Base-by-base conservation (phyloP, 495 filamentous ascomycete genomes). In the Xylaria sp. region DNA sequence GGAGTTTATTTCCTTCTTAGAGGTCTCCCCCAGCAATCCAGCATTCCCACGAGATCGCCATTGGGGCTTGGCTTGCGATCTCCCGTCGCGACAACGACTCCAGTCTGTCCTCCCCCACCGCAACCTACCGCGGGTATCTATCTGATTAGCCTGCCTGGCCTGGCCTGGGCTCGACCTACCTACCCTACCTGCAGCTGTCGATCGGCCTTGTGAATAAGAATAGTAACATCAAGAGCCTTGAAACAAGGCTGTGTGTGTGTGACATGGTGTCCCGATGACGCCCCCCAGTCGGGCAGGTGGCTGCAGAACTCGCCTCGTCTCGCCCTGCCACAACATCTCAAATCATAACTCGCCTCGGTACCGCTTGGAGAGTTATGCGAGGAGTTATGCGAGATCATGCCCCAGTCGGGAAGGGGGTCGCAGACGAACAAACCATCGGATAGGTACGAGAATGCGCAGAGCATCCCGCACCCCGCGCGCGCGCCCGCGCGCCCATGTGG, bases 221-320 rank as follows among this genome's bases (percentile, higher is more conserved):
- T 67, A 67, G 64, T 6, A 67, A 41, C 64, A 53, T 7, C 64
- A 29, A 55, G 35, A 14, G 29, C 14, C 55, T 35, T 67, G 64
- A 67, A 67, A 67, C 64, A 67, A 53, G 64, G 64, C 64, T 53
- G 64, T 67, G 64, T 48, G 64, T 53, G 64, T 67, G 64, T 48
- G 64, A 19, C 64, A 53, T 67, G 5, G 29, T 40, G 48, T 53
- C 48, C 19, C 24, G 46, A 37, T 11, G 63, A 66, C n/a, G 31
- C 63, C 24, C 63, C 63, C 46, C 63, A 66, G 44, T 66, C 33
- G 31, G 63, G 44, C 64, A 67, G 64, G 64, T 55, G 64, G 29
- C 64, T 55, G 21, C 33, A 40, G 3, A 7, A 29, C 26, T 29
- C 43, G 12, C 19, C 46, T 67, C 64, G 64, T 35, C 64, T 67